These are phyloP conservation scores for Pogostemon cablin DNA, from an alignment of 257 asterid species.

Conservation along the genomic window DNA sequence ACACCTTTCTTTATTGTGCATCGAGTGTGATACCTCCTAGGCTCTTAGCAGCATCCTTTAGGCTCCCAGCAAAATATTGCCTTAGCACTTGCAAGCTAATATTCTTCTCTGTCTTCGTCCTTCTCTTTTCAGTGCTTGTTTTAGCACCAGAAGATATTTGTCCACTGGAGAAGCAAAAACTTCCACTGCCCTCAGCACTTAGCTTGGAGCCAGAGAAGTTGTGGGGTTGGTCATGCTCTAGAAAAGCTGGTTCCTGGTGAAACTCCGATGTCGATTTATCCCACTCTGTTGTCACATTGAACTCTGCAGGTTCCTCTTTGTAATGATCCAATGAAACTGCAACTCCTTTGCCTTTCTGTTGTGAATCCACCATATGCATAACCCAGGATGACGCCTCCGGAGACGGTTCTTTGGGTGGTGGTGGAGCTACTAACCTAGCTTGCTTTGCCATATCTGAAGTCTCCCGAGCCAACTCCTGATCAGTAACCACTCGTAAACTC, in stretches of 20 bases:
- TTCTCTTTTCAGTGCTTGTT: constrained; percentile 50
- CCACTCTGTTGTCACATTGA: constrained; percentile 52
- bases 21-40: constrained; percentile 62
- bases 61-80: constrained; percentile 78
- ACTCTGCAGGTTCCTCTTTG: constrained; percentile 49
- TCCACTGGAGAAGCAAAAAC: constrained; percentile 43
- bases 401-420: constrained; percentile 30
- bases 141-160: constrained; percentile 41
- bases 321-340: constrained; percentile 44
- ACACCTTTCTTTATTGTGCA: background rate
- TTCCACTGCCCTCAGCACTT: constrained; percentile 39
- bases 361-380: constrained; percentile 43
- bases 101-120: constrained; percentile 64
- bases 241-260: constrained; percentile 28
- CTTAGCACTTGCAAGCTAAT: constrained; percentile 73
- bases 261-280: constrained; percentile 37
- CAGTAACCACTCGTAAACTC: constrained; percentile 62
- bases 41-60: constrained; percentile 80
- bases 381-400: constrained; percentile 50
- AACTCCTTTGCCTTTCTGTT: constrained; percentile 54
- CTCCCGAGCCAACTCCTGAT: constrained; percentile 62
- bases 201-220: constrained; percentile 44
- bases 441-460: constrained; percentile 35
- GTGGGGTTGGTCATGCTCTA: constrained; percentile 41
- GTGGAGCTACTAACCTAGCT: constrained; percentile 29